phyloP scores from a whole-genome alignment of 805 yeast genomes.

The Barnettozyma botsteinii region DNA sequence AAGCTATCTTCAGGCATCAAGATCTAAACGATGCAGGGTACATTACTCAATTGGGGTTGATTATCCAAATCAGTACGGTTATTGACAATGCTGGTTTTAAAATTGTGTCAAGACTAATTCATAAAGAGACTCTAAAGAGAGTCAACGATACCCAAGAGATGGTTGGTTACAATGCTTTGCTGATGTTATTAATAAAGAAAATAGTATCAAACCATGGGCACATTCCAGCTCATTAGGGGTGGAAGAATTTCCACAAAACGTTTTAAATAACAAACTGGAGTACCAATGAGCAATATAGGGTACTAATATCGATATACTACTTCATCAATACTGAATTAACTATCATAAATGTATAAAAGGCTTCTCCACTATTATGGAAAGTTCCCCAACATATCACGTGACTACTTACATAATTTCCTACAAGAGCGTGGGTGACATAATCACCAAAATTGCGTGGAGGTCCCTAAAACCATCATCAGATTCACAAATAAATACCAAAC shows the following conservation, averaged over 20 bases:
- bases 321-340: too few species aligned
- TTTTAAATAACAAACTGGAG: not conserved
- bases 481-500: not conserved
- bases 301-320: too few species aligned
- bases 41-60: conserved; percentile 4
- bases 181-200: not conserved
- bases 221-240: conserved; percentile 5
- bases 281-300: too few species aligned
- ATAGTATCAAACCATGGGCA: conserved; percentile 3
- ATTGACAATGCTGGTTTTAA: not conserved
- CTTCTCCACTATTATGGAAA: too few species aligned
- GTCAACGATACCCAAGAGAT: not conserved
- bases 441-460: not conserved
- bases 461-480: conserved; percentile 1
- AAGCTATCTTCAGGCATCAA: conserved; percentile 5
- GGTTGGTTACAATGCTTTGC: conserved; percentile 5
- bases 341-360: too few species aligned
- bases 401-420: too few species aligned
- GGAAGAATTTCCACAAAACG: not conserved
- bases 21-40: not conserved
- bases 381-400: too few species aligned
- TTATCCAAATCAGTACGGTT: conserved; percentile 1
- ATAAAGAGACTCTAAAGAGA: conserved; percentile 2
- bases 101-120: conserved; percentile 1
- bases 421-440: not conserved